Evolutionary conservation across 495 filamentous ascomycete species (phyloP), one percentile per base, ranked within the genome.

Genomic region (Choiromyces venosus): DNA sequence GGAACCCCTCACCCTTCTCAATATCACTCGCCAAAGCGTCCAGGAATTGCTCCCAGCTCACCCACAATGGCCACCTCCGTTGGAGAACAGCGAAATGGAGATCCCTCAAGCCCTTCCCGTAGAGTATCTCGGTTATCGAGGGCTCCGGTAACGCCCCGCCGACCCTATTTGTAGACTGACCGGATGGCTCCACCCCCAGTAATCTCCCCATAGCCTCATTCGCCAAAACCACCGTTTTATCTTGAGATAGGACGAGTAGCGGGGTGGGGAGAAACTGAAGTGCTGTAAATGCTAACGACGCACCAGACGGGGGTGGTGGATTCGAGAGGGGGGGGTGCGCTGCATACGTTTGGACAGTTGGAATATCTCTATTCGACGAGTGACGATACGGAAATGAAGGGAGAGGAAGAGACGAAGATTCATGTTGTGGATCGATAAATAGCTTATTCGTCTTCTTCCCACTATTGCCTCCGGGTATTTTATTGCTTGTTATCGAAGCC

Each of bases 191-290:
- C 71, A 89, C 81, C 19, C 85, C 86, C 46, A 92, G 80, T 71
- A 92, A 76, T 66, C 86, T 83, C 33, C 86, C 87, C 89, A 91
- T 89, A 19, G 90, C 88, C 68, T 91, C 90, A 79, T 92, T 92
- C 12, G 89, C 90, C 25, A 92, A 78, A 6, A 90, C 84, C 2
- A 92, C 85, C 0, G 87, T 90, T 82, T 91, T 92, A 64, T 86
- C 68, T 44, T 83, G 85, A 25, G 86, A 87, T 52, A 91, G 81
- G 2, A 92, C 87, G 29, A 92, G 77, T 29, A 91, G 77, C 3
- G 90, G 90, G 35, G 89, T 87, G 1, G 90, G 90, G 21, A 92
- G 84, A 75, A 90, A 90, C 79, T 91, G 88, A 79, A 92, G 82
- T 3, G 89, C 86, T 1, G 88, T 85, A 70, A 92, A 86, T 14